These are phyloP conservation scores for Santalum album DNA, from an alignment of 164 flowering plant species.

Conservation along the genomic window DNA sequence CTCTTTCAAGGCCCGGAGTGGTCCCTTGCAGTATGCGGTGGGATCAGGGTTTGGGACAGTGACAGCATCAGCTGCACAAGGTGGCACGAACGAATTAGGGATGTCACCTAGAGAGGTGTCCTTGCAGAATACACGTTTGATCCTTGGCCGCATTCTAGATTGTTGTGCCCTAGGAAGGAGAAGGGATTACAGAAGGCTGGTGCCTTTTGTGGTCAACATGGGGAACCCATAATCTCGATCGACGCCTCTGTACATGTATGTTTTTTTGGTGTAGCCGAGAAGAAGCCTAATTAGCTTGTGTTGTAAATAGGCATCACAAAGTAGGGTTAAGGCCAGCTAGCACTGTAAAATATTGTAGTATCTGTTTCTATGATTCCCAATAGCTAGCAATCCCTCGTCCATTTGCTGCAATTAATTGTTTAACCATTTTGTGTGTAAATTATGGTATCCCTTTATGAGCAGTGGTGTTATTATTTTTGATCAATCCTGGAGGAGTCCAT, in stretches of 20 bases:
- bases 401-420: too few species aligned
- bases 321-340: too few species aligned
- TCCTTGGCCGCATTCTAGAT: conserved; percentile 88
- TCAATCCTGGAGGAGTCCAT: too few species aligned
- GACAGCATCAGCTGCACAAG: conserved; percentile 26
- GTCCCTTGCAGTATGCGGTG: conserved; percentile 58
- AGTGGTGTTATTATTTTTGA: too few species aligned
- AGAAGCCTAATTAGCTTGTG: too few species aligned
- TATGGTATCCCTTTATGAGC: too few species aligned
- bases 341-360: too few species aligned
- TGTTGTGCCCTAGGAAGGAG: conserved; percentile 79
- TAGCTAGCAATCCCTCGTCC: too few species aligned
- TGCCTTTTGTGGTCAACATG: conserved; percentile 71
- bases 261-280: neutral
- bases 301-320: too few species aligned
- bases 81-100: conserved; percentile 39
- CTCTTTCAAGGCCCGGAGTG: conserved; percentile 92
- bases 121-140: conserved; percentile 76
- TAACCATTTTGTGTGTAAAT: too few species aligned
- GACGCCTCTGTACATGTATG: neutral
- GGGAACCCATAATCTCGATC: conserved; percentile 18
- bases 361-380: too few species aligned
- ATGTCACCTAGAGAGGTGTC: conserved; percentile 63
- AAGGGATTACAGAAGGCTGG: conserved; percentile 78
- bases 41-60: conserved; percentile 39